Base-by-base conservation (phyloP, 441 rosid species). In the Macaranga tanarius region DNA sequence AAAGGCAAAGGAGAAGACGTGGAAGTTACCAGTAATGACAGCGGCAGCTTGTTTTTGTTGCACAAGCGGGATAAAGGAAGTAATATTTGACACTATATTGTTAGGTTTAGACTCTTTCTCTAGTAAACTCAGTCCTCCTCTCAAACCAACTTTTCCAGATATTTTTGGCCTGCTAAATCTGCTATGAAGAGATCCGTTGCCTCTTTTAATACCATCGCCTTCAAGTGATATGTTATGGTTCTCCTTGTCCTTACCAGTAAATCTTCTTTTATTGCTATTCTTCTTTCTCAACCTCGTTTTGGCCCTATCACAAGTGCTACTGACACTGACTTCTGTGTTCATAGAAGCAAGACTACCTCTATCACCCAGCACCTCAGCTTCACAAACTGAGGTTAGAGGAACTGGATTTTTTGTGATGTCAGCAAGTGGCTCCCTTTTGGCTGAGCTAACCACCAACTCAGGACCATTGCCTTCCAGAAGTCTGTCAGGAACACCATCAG, bases 51-150 rank as follows among this genome's bases (percentile, higher is more conserved):
- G 89, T 78, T 90, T 91, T 79, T 87, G 95, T 77, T 88, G 96
- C 84, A 91, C 90, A 70, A 93, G 85, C 20, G 98, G 95, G 74
- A 95, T 62, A 70, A 93, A 91, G 10, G 99, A 93, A 85, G 87
- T 75, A 45, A 91, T 58, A 76, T 91, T 87, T 57, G 95, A 90
- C 62, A 90, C 98, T 55, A 95, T 88, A 75, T 95, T 95, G 82
- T 85, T 90, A 72, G 61, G 76, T 86, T 84, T 91, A 67, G 83
- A 65, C 70, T 84, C 89, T 78, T 69, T 84, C 40, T 70, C 86
- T 42, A 75, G 67, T 70, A 89, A 76, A 74, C 78, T 76, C 1
- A 80, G 76, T 58, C 89, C 84, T 73, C 79, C 82, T 75, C 81
- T 80, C 75, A 74, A 67, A 77, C 84, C 86, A 77, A 77, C 67